Evolutionary conservation across 148 eudicot genomes (phyloP).

Genomic region (Arctostaphylos glauca): DNA sequence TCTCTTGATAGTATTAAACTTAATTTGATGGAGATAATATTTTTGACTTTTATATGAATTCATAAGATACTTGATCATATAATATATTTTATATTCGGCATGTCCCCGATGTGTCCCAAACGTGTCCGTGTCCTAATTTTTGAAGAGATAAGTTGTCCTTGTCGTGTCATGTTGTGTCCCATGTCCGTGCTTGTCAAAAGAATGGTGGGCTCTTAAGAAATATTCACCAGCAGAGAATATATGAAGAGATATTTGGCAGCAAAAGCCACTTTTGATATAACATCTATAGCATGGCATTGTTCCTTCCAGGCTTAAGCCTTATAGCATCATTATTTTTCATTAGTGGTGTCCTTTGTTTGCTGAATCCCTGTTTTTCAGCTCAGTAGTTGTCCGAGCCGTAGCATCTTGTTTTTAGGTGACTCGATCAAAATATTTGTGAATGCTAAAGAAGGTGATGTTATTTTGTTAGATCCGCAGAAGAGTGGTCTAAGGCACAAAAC

Average conservation of each 20-base stretch:
- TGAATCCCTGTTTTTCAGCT: neutral
- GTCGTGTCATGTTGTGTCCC: no score
- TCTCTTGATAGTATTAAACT: no score
- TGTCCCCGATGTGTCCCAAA: no score
- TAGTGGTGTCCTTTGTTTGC: neutral
- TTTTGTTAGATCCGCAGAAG: neutral
- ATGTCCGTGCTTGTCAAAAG: no score
- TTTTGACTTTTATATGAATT: no score
- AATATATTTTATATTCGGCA: no score
- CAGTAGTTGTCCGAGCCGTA: neutral
- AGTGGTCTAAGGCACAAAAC: neutral
- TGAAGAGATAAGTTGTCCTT: no score
- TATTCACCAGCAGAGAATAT: neutral
- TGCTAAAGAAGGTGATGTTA: neutral
- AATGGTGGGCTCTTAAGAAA: no score
- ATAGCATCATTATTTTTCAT: neutral
- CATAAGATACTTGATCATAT: no score
- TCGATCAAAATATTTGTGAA: neutral
- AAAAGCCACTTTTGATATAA: neutral
- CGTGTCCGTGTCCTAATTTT: no score
- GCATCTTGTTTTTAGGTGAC: neutral
- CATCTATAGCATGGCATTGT: neutral
- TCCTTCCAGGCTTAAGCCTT: neutral
- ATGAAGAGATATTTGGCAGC: slow-evolving; percentile 2
- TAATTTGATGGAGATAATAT: no score